A percentile compares a stretch with the other conserved stretches of the same genome.
Conservation (phyloP, 2,329 filamentous ascomycete genomes). For the Phialemoniopsis sp. region DNA sequence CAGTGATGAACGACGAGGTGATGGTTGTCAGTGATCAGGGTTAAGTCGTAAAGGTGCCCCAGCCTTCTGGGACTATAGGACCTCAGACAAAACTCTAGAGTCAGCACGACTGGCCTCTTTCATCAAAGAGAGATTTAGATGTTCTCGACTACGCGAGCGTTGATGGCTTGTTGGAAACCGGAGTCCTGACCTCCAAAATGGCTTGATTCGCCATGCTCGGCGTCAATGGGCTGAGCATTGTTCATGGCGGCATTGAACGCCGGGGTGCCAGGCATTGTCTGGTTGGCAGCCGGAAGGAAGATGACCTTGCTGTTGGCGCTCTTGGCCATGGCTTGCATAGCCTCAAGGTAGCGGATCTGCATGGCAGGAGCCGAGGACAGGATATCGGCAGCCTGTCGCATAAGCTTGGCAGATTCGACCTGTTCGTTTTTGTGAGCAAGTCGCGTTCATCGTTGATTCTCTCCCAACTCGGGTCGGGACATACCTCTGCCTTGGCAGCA, state of each 20-base stretch:
- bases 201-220: slow-evolving; percentile 33
- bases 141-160: slow-evolving; percentile 78
- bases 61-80: too few species aligned
- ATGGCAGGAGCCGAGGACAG: slow-evolving; percentile 88
- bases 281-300: slow-evolving; percentile 66
- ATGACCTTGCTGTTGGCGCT: slow-evolving; percentile 83
- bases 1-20: too few species aligned
- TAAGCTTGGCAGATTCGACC: slow-evolving; percentile 92
- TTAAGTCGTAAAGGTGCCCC: too few species aligned
- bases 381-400: slow-evolving; percentile 91
- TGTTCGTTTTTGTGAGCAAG: slow-evolving; percentile 11
- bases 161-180: slow-evolving; percentile 76
- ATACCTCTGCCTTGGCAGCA: slow-evolving; percentile 81
- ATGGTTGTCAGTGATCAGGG: too few species aligned
- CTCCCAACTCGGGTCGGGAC: slow-evolving; percentile 1
- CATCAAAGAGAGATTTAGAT: slow-evolving; percentile 50
- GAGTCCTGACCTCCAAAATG: slow-evolving; percentile 51
- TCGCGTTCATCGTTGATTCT: too few species aligned
- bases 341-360: slow-evolving; percentile 97
- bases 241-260: slow-evolving; percentile 40
- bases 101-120: too few species aligned
- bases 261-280: slow-evolving; percentile 46
- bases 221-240: slow-evolving; percentile 25
- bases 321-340: slow-evolving; percentile 99
- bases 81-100: too few species aligned